A percentile compares a stretch with the other conserved stretches of the same genome.
phyloP scores from a whole-genome alignment of 176 grass and related monocot species.

The Puya raimondii region DNA sequence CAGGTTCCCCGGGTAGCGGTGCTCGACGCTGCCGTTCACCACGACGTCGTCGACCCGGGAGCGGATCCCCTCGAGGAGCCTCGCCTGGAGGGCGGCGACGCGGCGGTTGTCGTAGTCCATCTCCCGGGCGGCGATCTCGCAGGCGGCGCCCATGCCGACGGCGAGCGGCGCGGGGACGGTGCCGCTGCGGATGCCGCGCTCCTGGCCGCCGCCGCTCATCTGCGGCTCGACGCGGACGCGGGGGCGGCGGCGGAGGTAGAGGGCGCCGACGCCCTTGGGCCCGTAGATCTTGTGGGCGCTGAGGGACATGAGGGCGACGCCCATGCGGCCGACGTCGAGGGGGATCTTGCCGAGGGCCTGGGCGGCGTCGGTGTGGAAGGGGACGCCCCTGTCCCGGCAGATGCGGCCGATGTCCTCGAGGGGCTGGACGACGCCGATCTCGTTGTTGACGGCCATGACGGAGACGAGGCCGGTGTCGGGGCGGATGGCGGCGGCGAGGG shows the following conservation, averaged over 20 bases:
- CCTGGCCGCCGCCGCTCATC: slow-evolving; percentile 14
- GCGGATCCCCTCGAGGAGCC: slow-evolving; percentile 1
- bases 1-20: slow-evolving; percentile 4
- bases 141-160: slow-evolving; percentile 16
- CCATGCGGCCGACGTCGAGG: not conserved
- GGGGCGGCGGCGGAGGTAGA: slow-evolving; percentile 7
- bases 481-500: slow-evolving; percentile 2
- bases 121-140: slow-evolving; percentile 3
- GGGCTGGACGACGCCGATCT: slow-evolving; percentile 14
- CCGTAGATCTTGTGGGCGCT: slow-evolving; percentile 21
- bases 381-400: slow-evolving; percentile 1
- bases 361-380: slow-evolving; percentile 16
- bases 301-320: slow-evolving; percentile 12
- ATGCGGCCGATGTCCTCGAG: slow-evolving; percentile 6
- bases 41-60: not conserved
- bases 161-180: not conserved
- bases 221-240: slow-evolving; percentile 2
- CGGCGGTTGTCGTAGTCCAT: slow-evolving; percentile 5
- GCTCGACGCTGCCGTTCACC: slow-evolving; percentile 9
- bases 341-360: slow-evolving; percentile 17
- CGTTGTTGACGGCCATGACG: slow-evolving; percentile 19
- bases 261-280: slow-evolving; percentile 17
- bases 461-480: slow-evolving; percentile 8
- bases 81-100: not conserved
- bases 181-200: slow-evolving; percentile 10